Evolutionary conservation across 2,329 filamentous ascomycete species (phyloP), one percentile per base, ranked within the genome.

Genomic region (Penicillium sp.): DNA sequence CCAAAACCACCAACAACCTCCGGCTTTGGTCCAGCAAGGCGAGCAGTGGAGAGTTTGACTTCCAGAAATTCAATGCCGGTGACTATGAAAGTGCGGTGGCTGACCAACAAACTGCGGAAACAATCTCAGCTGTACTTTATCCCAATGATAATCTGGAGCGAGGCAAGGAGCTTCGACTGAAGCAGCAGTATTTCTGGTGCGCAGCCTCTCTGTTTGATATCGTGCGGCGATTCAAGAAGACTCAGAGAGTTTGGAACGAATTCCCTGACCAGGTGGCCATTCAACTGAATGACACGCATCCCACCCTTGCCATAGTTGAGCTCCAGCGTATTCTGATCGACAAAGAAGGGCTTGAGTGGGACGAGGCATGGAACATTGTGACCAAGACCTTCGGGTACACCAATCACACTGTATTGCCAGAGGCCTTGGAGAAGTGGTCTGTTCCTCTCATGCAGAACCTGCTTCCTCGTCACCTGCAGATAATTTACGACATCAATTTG

Each of bases 171-270:
- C 84, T 99, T 57, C 90, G 94, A 48, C 76, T 99, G 73, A 99
- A 99, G 82, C 94, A 99, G 74, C 94, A 99, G 73, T 99, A 99
- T 81, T 99, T 99, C 78, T 99, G 94, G 94, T 95, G 96, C 67
- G 92, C 94, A 46, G 94, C 94, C 14, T 99, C 94, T 14, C 81
- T 99, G 4, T 90, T 90, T 68, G 94, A 99, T 66, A 99, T 99
- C 69, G 88, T 99, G 54, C 89, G 94, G 52, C 87, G 94, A 53
- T 99, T 97, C 85, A 99, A 97, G 81, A 99, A 97, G 82, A 86
- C 90, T 16, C 91, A 90, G 78, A 86, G 92, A 57, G 78, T 87
- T 7, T 99, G 94, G 94, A 86, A 76, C 60, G 89, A 95, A 66
- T 99, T 99, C 75, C 81, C 92, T 40, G 92, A 95, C 44, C 91